phyloP scores from a whole-genome alignment of 2,329 filamentous ascomycete species.

The Stagonosporopsis vannaccii region DNA sequence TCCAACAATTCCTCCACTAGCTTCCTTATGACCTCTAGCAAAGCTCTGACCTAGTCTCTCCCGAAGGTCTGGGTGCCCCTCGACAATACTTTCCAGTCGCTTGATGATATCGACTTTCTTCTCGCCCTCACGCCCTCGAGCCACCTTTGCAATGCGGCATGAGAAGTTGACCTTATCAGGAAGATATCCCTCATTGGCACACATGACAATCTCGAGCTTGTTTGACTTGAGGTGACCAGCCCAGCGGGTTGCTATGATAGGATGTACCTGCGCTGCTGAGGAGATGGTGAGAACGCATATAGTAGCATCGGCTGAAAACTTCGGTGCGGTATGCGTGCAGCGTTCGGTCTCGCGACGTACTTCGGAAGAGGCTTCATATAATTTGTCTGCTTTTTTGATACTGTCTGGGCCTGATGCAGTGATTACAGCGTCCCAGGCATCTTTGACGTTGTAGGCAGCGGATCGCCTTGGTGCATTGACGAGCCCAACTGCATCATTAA shows the following conservation, averaged over 20 bases:
- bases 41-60: slow-evolving; percentile 68
- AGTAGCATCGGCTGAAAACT: slow-evolving; percentile 68
- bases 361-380: slow-evolving; percentile 64
- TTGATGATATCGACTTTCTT: slow-evolving; percentile 70
- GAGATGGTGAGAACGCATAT: slow-evolving; percentile 70
- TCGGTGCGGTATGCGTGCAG: slow-evolving; percentile 68
- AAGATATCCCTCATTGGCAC: slow-evolving; percentile 72
- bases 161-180: slow-evolving; percentile 71
- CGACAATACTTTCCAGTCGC: slow-evolving; percentile 61
- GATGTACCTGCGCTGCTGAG: slow-evolving; percentile 69
- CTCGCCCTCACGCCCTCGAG: slow-evolving; percentile 56
- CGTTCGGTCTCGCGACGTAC: slow-evolving; percentile 68
- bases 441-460: slow-evolving; percentile 65
- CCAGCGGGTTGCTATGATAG: slow-evolving; percentile 72
- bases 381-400: slow-evolving; percentile 57
- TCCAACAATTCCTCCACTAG: slow-evolving; percentile 69
- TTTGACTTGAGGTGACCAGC: slow-evolving; percentile 66
- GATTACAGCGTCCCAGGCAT: slow-evolving; percentile 67
- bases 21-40: slow-evolving; percentile 71
- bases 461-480: slow-evolving; percentile 72
- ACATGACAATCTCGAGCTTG: slow-evolving; percentile 68
- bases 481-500: slow-evolving; percentile 69
- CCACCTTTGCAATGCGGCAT: slow-evolving; percentile 67
- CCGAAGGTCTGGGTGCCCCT: slow-evolving; percentile 44
- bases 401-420: slow-evolving; percentile 59